Evolutionary conservation across 192 early-diverging fungal species (phyloP).

Genomic region (Podila epigama): DNA sequence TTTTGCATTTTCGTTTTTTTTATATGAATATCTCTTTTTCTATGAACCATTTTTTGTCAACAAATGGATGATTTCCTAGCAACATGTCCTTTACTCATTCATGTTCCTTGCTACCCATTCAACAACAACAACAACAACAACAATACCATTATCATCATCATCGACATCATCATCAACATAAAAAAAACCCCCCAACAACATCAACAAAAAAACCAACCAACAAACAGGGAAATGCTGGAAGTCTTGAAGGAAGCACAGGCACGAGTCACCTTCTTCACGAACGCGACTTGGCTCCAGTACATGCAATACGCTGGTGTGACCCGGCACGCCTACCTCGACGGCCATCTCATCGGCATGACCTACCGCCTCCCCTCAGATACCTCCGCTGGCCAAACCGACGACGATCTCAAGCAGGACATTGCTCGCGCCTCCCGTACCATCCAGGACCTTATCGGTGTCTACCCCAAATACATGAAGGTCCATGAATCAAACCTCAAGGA

Average conservation of each 20-base stretch:
- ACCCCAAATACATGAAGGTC: slow-evolving; percentile 57
- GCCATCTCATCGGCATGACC: slow-evolving; percentile 63
- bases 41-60: too few relatives aligned
- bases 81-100: too few relatives aligned
- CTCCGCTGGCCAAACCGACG: slow-evolving; percentile 43
- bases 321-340: slow-evolving; percentile 60
- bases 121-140: background rate
- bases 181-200: background rate
- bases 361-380: slow-evolving; percentile 57
- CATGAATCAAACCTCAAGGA: slow-evolving; percentile 56
- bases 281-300: slow-evolving; percentile 61
- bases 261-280: slow-evolving; percentile 57
- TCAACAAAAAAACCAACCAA: background rate
- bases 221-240: slow-evolving; percentile 48
- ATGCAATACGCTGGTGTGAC: slow-evolving; percentile 60
- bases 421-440: slow-evolving; percentile 53
- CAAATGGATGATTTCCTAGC: too few relatives aligned
- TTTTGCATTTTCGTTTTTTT: too few relatives aligned
- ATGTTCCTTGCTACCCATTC: too few relatives aligned
- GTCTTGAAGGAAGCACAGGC: slow-evolving; percentile 54
- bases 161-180: background rate
- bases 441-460: slow-evolving; percentile 58
- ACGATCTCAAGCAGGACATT: slow-evolving; percentile 51
- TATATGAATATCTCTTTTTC: too few relatives aligned
- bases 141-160: background rate